Percentiles rank a stretch among this genome's conserved stretches.
These are phyloP conservation scores for Apocynum venetum DNA, from an alignment of 257 asterid genomes.

Conservation along the genomic window DNA sequence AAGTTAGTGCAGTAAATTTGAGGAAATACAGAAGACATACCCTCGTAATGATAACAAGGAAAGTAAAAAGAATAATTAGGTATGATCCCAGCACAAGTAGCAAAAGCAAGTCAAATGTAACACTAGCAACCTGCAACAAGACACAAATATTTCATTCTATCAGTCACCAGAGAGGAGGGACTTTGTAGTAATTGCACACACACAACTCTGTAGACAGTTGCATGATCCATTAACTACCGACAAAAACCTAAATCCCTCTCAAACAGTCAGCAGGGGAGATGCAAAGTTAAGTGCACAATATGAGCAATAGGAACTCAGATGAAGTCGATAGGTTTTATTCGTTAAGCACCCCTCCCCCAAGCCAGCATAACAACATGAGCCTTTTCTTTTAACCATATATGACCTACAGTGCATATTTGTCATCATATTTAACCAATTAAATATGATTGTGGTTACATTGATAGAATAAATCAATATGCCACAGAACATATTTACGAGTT, in stretches of 20 bases:
- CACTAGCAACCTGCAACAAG: constrained; percentile 76
- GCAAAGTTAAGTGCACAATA: background rate
- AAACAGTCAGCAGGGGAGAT: background rate
- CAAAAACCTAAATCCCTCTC: background rate
- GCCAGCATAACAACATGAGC: too few relatives aligned
- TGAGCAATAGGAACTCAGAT: background rate
- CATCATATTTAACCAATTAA: background rate
- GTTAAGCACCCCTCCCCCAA: background rate
- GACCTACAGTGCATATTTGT: too few relatives aligned
- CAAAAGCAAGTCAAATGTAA: constrained; percentile 86
- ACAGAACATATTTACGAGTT: background rate
- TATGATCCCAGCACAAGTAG: constrained; percentile 81
- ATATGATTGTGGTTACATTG: background rate
- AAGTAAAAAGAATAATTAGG: constrained; percentile 71
- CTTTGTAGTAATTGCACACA: background rate
- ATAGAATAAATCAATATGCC: background rate
- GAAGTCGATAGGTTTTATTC: background rate
- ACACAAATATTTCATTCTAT: background rate
- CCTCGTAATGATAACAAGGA: constrained; percentile 78
- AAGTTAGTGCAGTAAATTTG: background rate
- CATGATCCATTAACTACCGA: background rate
- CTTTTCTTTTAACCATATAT: background rate
- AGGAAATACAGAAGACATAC: constrained; percentile 35
- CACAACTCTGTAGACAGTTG: background rate
- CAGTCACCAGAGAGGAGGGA: background rate